Base-by-base conservation (phyloP, 139 green algal genomes). In the Coelastrella sp. region DNA sequence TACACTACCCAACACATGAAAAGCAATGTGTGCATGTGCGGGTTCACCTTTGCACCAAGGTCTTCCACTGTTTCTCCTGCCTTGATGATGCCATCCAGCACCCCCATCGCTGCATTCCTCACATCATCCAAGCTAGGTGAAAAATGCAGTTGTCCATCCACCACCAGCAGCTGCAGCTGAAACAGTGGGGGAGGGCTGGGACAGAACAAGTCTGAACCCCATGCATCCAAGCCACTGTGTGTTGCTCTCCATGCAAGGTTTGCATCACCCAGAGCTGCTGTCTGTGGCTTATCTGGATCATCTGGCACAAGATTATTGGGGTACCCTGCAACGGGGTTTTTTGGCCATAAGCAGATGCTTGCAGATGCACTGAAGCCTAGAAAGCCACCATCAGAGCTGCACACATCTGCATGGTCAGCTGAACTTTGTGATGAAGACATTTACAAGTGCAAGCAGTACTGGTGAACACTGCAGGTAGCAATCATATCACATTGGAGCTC, bases 71-170 rank as follows among this genome's bases (percentile, higher is more conserved):
- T 58, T 56, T 81, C 25, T 22, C 60, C 87, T 7, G 89, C 89
- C 6, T 78, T 78, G 12, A 96, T 92, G 72, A 97, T 94, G 35
- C 93, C 91, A 81, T 98, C 94, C 85, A 94, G 96, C 11, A 91
- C 87, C 0, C 74, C 7, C n/a, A 97, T 66, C 17, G 95, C 90
- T 8, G 63, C 88, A 0, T 76, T 78, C 68, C 93, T 24, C 61
- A 98, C 78, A 63, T 94, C 92, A 8, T 94, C 88, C 72, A 97
- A 91, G 22, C 80, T 72, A 6, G 95, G 96, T 74, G 91, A 79
- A 63, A 96, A 92, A 35, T 79, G 81, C 7, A 96, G 70, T 8
- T 27, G 57, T 14, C 89, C 92, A 17, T 93, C 88, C 66, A 75
- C 27, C 27, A 88, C 75, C 78, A 92, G 60, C 83, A 96, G 84